Conservation (phyloP, 2,329 filamentous ascomycete species). For the Fonsecaea erecta region DNA sequence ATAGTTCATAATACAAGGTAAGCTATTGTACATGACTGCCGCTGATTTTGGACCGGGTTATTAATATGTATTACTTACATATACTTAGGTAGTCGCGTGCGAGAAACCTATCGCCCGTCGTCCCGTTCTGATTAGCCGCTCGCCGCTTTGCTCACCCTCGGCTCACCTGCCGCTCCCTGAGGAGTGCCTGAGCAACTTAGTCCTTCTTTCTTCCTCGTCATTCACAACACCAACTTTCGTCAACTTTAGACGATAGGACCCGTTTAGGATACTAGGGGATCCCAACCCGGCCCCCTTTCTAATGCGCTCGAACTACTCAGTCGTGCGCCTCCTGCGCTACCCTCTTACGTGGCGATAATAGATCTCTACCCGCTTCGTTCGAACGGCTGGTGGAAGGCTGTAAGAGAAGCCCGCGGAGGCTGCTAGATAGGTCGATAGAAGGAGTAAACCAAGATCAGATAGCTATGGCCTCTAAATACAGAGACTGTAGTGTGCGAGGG, state of each 20-base stretch:
- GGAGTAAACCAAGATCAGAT: no score
- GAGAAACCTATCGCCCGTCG: background rate
- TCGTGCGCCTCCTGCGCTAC: background rate
- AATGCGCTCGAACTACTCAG: conserved; percentile 1
- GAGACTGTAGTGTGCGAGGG: no score
- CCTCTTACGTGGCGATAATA: background rate
- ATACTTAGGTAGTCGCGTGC: background rate
- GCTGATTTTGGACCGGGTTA: no score
- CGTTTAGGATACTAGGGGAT: conserved; percentile 9
- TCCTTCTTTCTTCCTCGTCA: background rate
- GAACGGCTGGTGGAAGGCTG: no score
- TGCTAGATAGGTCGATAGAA: no score
- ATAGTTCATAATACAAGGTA: no score
- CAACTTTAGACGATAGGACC: conserved; percentile 15
- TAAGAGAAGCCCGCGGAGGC: no score
- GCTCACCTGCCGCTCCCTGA: conserved; percentile 15
- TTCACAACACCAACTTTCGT: conserved; percentile 17
- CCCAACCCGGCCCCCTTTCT: conserved; percentile 11
- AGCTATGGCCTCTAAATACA: no score
- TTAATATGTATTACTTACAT: no score
- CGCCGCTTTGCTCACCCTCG: conserved; percentile 13
- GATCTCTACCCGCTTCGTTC: conserved; percentile 17
- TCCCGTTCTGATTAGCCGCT: conserved; percentile 6
- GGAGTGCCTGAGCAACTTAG: background rate
- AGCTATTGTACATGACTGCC: no score